These are phyloP conservation scores for Wickerhamomyces ciferrii DNA, from an alignment of 805 yeast genomes.

Conservation along the genomic window DNA sequence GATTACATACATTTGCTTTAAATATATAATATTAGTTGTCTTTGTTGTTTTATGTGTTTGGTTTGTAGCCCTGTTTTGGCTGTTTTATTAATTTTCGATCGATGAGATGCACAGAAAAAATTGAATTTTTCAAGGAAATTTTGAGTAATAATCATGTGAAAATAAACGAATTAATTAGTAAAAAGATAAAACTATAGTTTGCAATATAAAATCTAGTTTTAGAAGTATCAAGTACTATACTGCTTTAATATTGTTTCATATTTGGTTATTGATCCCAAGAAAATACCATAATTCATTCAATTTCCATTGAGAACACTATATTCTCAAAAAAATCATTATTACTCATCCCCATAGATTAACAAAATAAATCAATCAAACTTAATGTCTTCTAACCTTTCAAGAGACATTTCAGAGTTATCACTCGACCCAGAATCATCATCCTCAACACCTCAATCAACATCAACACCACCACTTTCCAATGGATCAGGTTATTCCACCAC, in stretches of 20 bases:
- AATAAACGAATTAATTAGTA: background rate
- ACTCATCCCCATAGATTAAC: background rate
- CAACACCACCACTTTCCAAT: constrained; percentile 2
- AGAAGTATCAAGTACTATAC: too few species aligned
- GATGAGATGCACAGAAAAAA: background rate
- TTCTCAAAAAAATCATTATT: too few species aligned
- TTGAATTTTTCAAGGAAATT: background rate
- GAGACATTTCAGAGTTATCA: constrained; percentile 8
- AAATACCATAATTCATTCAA: too few species aligned
- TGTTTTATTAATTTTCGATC: background rate
- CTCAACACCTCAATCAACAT: background rate
- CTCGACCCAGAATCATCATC: constrained; percentile 4
- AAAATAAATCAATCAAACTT: background rate
- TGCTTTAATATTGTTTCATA: too few species aligned
- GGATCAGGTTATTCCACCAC: constrained; percentile 16
- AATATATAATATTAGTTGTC: too few species aligned
- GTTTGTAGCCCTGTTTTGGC: background rate
- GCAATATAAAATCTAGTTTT: too few species aligned
- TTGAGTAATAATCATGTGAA: background rate
- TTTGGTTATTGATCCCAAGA: too few species aligned
- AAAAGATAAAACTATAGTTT: too few species aligned
- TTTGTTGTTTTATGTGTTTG: background rate
- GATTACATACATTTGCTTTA: background rate
- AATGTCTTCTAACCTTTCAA: constrained; percentile 10
- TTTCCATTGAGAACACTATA: background rate